phyloP scores from a whole-genome alignment of 2,329 filamentous ascomycete species.

The Esteya vermicola region DNA sequence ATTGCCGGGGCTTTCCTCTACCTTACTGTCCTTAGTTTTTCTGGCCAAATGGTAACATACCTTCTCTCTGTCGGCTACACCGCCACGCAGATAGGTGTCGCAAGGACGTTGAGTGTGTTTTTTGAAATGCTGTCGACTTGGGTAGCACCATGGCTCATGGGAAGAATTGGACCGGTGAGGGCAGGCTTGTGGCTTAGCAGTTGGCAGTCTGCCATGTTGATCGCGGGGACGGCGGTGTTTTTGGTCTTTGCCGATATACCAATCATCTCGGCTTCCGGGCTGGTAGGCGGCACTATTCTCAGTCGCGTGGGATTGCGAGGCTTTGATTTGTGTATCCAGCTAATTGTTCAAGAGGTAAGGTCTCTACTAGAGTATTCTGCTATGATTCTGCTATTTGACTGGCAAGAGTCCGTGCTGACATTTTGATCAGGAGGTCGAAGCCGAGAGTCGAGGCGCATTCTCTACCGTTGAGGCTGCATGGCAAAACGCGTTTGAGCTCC shows the following conservation, averaged over 20 bases:
- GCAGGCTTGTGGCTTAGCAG: slow-evolving; percentile 55
- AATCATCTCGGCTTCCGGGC: slow-evolving; percentile 26
- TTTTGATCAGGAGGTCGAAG: slow-evolving; percentile 32
- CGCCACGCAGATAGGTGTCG: slow-evolving; percentile 34
- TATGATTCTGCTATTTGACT: no score
- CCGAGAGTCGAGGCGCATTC: slow-evolving; percentile 44
- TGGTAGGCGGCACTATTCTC: slow-evolving; percentile 35
- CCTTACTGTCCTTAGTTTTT: slow-evolving; percentile 43
- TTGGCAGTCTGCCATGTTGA: no score
- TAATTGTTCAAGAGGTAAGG: slow-evolving; percentile 44
- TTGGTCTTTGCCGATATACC: slow-evolving; percentile 37
- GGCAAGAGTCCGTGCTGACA: no score
- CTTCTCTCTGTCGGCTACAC: slow-evolving; percentile 38
- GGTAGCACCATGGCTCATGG: slow-evolving; percentile 40
- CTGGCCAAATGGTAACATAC: slow-evolving; percentile 50
- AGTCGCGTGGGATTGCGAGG: slow-evolving; percentile 47
- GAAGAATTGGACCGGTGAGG: slow-evolving; percentile 40
- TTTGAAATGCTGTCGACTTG: slow-evolving; percentile 48
- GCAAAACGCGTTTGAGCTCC: slow-evolving; percentile 56
- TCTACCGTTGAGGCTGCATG: slow-evolving; percentile 51
- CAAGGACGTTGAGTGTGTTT: slow-evolving; percentile 34
- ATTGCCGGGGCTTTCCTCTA: slow-evolving; percentile 45
- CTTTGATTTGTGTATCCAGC: slow-evolving; percentile 44
- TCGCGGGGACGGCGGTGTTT: no score
- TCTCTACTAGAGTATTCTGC: no score